These are phyloP conservation scores for Mycena leptocephala DNA, from an alignment of 768 basidiomycete genomes.

Conservation along the genomic window DNA sequence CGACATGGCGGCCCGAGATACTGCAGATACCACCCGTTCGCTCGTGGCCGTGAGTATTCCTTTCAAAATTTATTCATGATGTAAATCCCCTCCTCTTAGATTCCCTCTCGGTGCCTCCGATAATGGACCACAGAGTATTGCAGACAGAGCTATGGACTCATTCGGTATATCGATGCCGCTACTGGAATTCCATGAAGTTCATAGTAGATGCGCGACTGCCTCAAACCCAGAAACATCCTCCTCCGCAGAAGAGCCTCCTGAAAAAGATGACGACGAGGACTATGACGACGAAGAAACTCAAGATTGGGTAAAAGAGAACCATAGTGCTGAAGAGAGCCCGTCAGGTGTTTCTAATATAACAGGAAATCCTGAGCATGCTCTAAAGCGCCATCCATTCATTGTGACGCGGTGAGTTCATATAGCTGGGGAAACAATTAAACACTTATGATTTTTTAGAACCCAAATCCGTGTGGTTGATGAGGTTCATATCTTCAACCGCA, in stretches of 20 bases:
- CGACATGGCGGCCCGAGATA: slow-evolving; percentile 28
- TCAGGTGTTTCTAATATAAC: slow-evolving; percentile 1
- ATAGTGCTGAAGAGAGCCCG: background rate
- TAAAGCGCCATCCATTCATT: slow-evolving; percentile 53
- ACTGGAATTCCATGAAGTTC: slow-evolving; percentile 29
- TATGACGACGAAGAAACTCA: slow-evolving; percentile 8
- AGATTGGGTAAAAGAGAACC: background rate
- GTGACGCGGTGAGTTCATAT: slow-evolving; percentile 49
- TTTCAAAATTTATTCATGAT: background rate
- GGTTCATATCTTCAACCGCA: slow-evolving; percentile 47
- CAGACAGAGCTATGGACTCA: slow-evolving; percentile 27
- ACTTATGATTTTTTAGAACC: slow-evolving; percentile 42
- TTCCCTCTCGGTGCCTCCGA: slow-evolving; percentile 24
- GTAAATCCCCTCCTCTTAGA: background rate
- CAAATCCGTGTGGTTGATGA: slow-evolving; percentile 52
- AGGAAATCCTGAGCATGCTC: slow-evolving; percentile 31
- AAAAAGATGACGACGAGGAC: background rate
- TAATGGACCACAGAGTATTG: background rate
- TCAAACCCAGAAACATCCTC: background rate
- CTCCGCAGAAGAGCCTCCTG: no score
- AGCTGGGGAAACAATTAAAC: background rate
- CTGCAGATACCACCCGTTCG: slow-evolving; percentile 22
- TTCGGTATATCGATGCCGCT: slow-evolving; percentile 32
- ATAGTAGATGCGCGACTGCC: slow-evolving; percentile 6
- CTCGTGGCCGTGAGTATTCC: slow-evolving; percentile 29